Evolutionary conservation across 2,329 filamentous ascomycete species (phyloP).

Genomic region (Ceratocystis harringtonii): DNA sequence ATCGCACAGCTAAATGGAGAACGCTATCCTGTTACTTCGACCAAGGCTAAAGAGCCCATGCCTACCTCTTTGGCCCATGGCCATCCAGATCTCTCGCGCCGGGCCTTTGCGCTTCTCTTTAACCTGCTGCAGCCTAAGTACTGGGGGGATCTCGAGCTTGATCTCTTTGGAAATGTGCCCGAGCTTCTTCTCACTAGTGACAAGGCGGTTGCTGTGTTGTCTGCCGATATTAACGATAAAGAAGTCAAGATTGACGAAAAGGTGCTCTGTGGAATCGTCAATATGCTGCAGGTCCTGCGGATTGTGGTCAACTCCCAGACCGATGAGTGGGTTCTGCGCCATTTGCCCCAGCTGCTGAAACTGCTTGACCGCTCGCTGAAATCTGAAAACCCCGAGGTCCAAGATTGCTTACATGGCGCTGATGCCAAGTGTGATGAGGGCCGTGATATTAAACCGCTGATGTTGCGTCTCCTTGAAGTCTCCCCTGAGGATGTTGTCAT

Average conservation of each 20-base stretch:
- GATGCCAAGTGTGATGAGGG: constrained; percentile 56
- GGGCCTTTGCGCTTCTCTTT: constrained; percentile 64
- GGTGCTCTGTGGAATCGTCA: constrained; percentile 41
- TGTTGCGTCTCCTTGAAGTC: constrained; percentile 74
- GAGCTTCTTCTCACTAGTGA: constrained; percentile 75
- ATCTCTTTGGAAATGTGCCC: constrained; percentile 71
- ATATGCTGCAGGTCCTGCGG: constrained; percentile 81
- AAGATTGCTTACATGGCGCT: constrained; percentile 72
- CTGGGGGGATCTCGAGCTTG: constrained; percentile 85
- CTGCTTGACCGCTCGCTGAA: constrained; percentile 79
- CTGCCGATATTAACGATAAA: constrained; percentile 44
- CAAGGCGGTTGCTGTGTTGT: constrained; percentile 47
- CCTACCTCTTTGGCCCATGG: constrained; percentile 28
- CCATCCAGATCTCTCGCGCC: constrained; percentile 36
- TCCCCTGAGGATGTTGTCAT: constrained; percentile 63
- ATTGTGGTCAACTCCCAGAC: constrained; percentile 77
- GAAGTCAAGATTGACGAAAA: constrained; percentile 65
- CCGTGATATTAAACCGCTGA: constrained; percentile 55
- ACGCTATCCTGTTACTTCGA: constrained; percentile 61
- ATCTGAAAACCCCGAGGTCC: constrained; percentile 79
- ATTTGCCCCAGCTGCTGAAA: constrained; percentile 65
- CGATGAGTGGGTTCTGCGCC: constrained; percentile 77
- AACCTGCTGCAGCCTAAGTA: constrained; percentile 75
- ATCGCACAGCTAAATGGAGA: constrained; percentile 72
- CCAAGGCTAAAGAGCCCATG: constrained; percentile 44